Percentiles rank a stretch among this genome's conserved stretches.
Evolutionary conservation across 2,329 filamentous ascomycete species (phyloP).

Genomic region (Penicillium expansum): DNA sequence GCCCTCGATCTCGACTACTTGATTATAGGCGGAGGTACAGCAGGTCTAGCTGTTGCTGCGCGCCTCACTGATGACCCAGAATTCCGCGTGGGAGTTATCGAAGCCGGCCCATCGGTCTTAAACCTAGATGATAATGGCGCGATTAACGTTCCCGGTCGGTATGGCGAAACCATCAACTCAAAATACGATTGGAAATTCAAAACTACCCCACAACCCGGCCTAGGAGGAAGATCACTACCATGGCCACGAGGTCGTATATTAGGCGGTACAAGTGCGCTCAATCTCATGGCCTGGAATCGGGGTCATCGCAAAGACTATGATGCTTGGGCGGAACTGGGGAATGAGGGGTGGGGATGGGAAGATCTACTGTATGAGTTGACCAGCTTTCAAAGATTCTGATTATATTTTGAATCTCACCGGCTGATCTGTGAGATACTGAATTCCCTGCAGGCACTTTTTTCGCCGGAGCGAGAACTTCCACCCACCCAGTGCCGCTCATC

Average conservation of each 20-base stretch:
- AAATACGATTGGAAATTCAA: slow-evolving; percentile 37
- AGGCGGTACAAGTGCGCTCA: slow-evolving; percentile 34
- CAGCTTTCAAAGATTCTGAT: neutral
- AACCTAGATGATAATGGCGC: slow-evolving; percentile 22
- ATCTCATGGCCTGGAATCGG: slow-evolving; percentile 31
- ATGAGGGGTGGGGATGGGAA: slow-evolving; percentile 30
- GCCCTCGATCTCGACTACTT: slow-evolving; percentile 25
- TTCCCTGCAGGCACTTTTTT: slow-evolving; percentile 50
- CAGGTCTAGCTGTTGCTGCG: slow-evolving; percentile 47
- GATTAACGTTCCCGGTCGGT: slow-evolving; percentile 25
- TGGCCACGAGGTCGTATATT: slow-evolving; percentile 30
- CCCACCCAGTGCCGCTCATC: slow-evolving; percentile 26
- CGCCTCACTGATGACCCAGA: slow-evolving; percentile 40
- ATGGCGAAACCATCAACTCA: slow-evolving; percentile 11
- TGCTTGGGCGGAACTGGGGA: slow-evolving; percentile 33
- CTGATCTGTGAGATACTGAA: slow-evolving; percentile 9
- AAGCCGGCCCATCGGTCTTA: slow-evolving; percentile 40
- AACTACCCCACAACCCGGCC: slow-evolving; percentile 28
- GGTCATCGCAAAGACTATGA: slow-evolving; percentile 30
- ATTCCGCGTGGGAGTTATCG: slow-evolving; percentile 46
- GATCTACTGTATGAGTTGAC: slow-evolving; percentile 18
- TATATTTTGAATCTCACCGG: slow-evolving; percentile 2
- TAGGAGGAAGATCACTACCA: slow-evolving; percentile 11
- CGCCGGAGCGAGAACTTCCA: slow-evolving; percentile 50
- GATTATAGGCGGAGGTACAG: slow-evolving; percentile 53